These are phyloP conservation scores for Xylaria sp. DNA, from an alignment of 2,329 filamentous ascomycete species.

Conservation along the genomic window DNA sequence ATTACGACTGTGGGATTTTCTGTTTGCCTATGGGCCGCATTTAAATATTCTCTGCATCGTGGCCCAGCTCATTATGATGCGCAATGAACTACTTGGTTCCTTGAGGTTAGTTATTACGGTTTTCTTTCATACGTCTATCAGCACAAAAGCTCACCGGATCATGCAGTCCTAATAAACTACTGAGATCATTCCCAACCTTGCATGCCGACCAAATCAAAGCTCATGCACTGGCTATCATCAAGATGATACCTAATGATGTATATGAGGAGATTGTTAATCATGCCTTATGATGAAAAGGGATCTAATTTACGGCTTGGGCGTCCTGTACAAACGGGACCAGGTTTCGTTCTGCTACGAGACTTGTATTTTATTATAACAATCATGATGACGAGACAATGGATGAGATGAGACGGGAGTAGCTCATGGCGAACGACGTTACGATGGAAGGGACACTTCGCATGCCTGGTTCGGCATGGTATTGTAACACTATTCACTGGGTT, in stretches of 20 bases:
- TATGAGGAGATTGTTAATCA: slow-evolving; percentile 92
- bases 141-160: slow-evolving; percentile 18
- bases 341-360: slow-evolving; percentile 1
- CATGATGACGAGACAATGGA: slow-evolving; percentile 16
- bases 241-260: slow-evolving; percentile 88
- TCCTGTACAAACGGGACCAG: not conserved
- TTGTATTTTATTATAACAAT: slow-evolving; percentile 29
- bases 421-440: slow-evolving; percentile 26
- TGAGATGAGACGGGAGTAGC: not conserved
- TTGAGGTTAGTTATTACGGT: slow-evolving; percentile 70
- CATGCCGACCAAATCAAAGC: slow-evolving; percentile 86
- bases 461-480: not conserved
- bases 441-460: slow-evolving; percentile 1
- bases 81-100: slow-evolving; percentile 83
- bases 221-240: slow-evolving; percentile 85
- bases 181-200: slow-evolving; percentile 86
- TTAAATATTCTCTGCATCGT: slow-evolving; percentile 97
- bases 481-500: slow-evolving; percentile 22
- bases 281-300: slow-evolving; percentile 67
- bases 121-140: slow-evolving; percentile 6
- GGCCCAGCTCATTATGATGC: slow-evolving; percentile 88
- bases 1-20: slow-evolving; percentile 92
- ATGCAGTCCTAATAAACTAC: slow-evolving; percentile 86
- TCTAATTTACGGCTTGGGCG: not conserved
- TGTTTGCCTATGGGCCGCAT: slow-evolving; percentile 95